Evolutionary conservation across 2,329 filamentous ascomycete species (phyloP).

Genomic region (Fusarium nematophilum): DNA sequence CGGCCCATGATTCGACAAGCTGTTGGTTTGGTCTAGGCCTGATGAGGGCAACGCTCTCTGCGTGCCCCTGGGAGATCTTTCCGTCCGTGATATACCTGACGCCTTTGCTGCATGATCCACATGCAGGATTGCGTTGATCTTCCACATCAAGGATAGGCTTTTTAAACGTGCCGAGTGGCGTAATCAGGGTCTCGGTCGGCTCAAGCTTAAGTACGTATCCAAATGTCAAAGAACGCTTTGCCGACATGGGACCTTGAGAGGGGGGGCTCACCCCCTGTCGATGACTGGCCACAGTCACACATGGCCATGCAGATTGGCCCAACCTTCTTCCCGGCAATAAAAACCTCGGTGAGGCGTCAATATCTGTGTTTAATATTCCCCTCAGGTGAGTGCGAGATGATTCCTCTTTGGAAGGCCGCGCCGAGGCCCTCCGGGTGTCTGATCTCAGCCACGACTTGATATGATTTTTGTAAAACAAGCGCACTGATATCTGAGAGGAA

Average conservation of each 20-base stretch:
- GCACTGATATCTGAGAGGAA: background rate
- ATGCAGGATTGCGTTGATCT: background rate
- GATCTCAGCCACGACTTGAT: too few relatives aligned
- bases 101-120: background rate
- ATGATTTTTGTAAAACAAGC: conserved; percentile 30
- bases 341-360: background rate
- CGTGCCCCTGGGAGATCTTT: background rate
- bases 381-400: background rate
- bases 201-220: background rate
- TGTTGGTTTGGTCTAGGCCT: too few relatives aligned
- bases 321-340: background rate
- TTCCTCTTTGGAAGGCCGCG: too few relatives aligned
- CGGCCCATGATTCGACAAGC: too few relatives aligned
- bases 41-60: too few relatives aligned
- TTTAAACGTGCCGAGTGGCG: conserved; percentile 2
- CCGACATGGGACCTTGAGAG: background rate
- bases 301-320: background rate
- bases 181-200: conserved; percentile 5
- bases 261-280: conserved; percentile 10
- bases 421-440: too few relatives aligned
- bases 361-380: background rate
- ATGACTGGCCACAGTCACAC: background rate
- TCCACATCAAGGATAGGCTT: conserved; percentile 2
- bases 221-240: background rate
- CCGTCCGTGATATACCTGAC: background rate